Evolutionary conservation across 148 eudicot genomes (phyloP).

Genomic region (Suaeda aralocaspica): DNA sequence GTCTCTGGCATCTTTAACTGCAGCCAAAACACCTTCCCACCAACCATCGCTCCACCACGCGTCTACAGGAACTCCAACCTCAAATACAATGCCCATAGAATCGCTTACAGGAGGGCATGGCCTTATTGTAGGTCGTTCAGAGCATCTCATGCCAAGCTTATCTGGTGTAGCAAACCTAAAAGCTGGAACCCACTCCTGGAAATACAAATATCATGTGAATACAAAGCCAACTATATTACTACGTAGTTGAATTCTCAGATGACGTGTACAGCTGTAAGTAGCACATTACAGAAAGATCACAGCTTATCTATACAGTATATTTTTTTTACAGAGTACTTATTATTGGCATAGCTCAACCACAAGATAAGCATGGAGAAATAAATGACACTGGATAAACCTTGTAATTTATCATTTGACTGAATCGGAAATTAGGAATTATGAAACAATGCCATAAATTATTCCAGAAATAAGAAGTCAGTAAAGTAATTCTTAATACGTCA

Average conservation of each 20-base stretch:
- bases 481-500: neutral
- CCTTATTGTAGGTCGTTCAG: conserved; percentile 64
- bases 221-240: neutral
- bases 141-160: conserved; percentile 72
- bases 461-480: neutral
- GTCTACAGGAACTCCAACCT: conserved; percentile 76
- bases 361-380: neutral
- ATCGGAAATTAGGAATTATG: neutral
- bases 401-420: neutral
- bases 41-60: conserved; percentile 99
- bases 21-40: conserved; percentile 93
- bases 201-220: conserved; percentile 2
- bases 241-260: neutral
- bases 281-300: neutral
- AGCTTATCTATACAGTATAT: neutral
- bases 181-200: conserved; percentile 82
- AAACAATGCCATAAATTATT: neutral
- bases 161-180: conserved; percentile 71
- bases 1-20: conserved; percentile 27
- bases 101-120: conserved; percentile 44
- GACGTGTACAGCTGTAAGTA: neutral
- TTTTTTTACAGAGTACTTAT: neutral
- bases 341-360: neutral
- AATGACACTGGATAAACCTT: neutral
- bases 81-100: conserved; percentile 29